A percentile compares a stretch with the other conserved stretches of the same genome.
Evolutionary conservation across 2,329 filamentous ascomycete species (phyloP).

Genomic region (Beauveria bassiana): DNA sequence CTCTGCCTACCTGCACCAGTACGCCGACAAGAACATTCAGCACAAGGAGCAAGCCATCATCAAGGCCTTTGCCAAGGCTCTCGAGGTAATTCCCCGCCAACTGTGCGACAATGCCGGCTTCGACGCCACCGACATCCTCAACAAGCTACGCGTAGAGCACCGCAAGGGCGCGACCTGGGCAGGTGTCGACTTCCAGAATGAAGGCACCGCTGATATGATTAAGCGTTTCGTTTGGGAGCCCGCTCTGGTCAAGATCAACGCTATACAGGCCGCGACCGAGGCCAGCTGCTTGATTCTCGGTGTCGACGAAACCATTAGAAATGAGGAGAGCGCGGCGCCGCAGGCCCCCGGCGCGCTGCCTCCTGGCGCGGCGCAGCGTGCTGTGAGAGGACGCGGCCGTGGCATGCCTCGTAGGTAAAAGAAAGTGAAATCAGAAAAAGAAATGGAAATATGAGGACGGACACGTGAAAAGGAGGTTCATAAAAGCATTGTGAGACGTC

Average conservation of each 20-base stretch:
- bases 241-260: slow-evolving; percentile 91
- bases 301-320: slow-evolving; percentile 97
- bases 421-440: neutral
- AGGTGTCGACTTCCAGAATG: slow-evolving; percentile 88
- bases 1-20: slow-evolving; percentile 85
- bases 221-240: slow-evolving; percentile 97
- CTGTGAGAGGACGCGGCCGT: slow-evolving; percentile 72
- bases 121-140: slow-evolving; percentile 95
- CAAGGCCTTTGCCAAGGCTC: slow-evolving; percentile 94
- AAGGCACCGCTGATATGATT: slow-evolving; percentile 92
- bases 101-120: slow-evolving; percentile 98
- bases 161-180: slow-evolving; percentile 89
- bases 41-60: slow-evolving; percentile 97
- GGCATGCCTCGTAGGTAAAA: slow-evolving; percentile 78
- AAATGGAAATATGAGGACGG: slow-evolving; percentile 11
- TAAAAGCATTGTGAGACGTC: slow-evolving; percentile 15
- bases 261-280: slow-evolving; percentile 91
- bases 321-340: slow-evolving; percentile 83
- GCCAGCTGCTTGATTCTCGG: slow-evolving; percentile 90
- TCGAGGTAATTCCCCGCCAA: slow-evolving; percentile 94
- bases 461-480: slow-evolving; percentile 14
- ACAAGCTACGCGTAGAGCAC: slow-evolving; percentile 92
- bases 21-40: slow-evolving; percentile 83
- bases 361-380: slow-evolving; percentile 80
- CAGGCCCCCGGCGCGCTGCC: slow-evolving; percentile 74